A percentile compares a stretch with the other conserved stretches of the same genome.
Evolutionary conservation across 495 filamentous ascomycete species (phyloP).

Genomic region (Thermothielavioides terrestris): DNA sequence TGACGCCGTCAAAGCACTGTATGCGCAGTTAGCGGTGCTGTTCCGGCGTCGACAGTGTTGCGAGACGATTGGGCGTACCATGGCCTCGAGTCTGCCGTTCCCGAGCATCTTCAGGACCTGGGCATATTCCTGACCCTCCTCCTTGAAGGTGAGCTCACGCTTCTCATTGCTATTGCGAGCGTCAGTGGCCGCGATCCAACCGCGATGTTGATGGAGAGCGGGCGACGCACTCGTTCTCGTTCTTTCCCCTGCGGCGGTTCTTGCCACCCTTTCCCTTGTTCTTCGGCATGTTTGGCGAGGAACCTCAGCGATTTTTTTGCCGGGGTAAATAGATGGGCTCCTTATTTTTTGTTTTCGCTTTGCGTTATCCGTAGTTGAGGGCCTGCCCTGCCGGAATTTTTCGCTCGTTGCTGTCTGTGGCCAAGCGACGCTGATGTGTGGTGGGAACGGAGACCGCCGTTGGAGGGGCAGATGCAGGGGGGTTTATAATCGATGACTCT

Average conservation of each 20-base stretch:
- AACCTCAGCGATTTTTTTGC: background rate
- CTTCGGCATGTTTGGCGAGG: slow-evolving; percentile 23
- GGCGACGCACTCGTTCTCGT: slow-evolving; percentile 65
- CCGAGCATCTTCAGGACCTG: slow-evolving; percentile 98
- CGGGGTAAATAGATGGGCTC: too few relatives aligned
- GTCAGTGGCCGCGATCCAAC: slow-evolving; percentile 6
- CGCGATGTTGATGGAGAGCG: background rate
- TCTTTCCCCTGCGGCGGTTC: slow-evolving; percentile 97
- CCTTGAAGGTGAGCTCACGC: slow-evolving; percentile 95
- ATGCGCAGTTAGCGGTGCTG: background rate
- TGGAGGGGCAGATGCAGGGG: slow-evolving; percentile 13
- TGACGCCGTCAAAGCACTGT: slow-evolving; percentile 91
- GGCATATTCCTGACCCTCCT: slow-evolving; percentile 98
- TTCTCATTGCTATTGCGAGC: slow-evolving; percentile 72
- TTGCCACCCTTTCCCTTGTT: slow-evolving; percentile 74
- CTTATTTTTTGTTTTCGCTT: too few relatives aligned
- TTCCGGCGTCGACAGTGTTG: background rate
- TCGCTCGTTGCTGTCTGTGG: background rate
- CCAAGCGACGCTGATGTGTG: slow-evolving; percentile 2
- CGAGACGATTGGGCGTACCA: slow-evolving; percentile 13
- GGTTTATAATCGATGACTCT: slow-evolving; percentile 20
- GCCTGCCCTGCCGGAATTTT: background rate
- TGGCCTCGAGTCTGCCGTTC: slow-evolving; percentile 90
- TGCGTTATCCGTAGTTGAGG: background rate
- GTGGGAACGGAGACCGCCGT: slow-evolving; percentile 6